Conservation (phyloP, 371 early-diverging fungal genomes). For the Apophysomyces ossiformis region DNA sequence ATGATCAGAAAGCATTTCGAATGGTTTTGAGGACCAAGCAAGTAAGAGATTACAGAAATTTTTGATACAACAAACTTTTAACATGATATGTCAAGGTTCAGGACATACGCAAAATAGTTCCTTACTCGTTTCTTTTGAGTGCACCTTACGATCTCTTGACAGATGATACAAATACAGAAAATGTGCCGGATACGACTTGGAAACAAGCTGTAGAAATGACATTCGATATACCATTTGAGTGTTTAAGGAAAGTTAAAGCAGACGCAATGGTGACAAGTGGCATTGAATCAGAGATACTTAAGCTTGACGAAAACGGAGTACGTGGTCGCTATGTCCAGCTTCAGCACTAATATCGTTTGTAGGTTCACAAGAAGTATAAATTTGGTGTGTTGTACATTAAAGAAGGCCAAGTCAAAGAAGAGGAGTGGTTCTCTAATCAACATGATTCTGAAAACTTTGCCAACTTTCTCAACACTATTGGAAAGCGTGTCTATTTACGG, state of each 20-base stretch:
- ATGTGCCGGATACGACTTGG: constrained; percentile 26
- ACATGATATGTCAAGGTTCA: constrained; percentile 15
- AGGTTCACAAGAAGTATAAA: constrained; percentile 75
- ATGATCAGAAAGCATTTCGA: constrained; percentile 28
- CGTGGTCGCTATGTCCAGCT: constrained; percentile 9
- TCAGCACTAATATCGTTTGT: constrained; percentile 25
- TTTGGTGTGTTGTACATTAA: constrained; percentile 76
- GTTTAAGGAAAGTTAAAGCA: constrained; percentile 36
- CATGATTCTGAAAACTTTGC: constrained; percentile 62
- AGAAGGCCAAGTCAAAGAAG: constrained; percentile 75
- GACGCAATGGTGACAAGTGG: constrained; percentile 50
- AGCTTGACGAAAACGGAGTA: constrained; percentile 59
- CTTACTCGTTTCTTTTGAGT: constrained; percentile 32
- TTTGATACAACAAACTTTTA: neutral
- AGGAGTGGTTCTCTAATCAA: constrained; percentile 77
- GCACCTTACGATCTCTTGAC: constrained; percentile 13
- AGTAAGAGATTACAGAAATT: constrained; percentile 19
- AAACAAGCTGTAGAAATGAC: constrained; percentile 24
- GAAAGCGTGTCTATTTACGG: constrained; percentile 69
- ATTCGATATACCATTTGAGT: constrained; percentile 24
- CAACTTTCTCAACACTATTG: constrained; percentile 71
- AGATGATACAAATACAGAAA: constrained; percentile 14
- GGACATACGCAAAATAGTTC: constrained; percentile 24
- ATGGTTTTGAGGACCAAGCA: constrained; percentile 42
- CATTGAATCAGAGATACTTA: constrained; percentile 58